Base-by-base conservation (phyloP, 2,329 filamentous ascomycete genomes). In the Teratosphaeria epicoccoides region DNA sequence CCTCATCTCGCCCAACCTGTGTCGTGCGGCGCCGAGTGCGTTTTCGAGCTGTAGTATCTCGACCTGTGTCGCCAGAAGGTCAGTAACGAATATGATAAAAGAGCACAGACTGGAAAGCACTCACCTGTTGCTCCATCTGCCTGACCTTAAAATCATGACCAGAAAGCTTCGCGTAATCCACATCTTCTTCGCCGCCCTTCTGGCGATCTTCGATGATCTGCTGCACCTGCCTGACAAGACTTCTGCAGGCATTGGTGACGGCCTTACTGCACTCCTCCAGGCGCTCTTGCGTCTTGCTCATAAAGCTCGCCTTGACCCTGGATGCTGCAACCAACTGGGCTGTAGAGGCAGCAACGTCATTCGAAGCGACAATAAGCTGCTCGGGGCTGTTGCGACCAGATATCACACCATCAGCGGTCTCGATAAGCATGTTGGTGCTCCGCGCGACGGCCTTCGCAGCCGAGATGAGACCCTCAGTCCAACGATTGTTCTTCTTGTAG, bases 401-500 rank as follows among this genome's bases (percentile, higher is more conserved):
- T 52, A 98, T 84, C 37, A 98, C 93, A 20, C 91, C 93, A 65
- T 98, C 93, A 0, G 93, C 93, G 6, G 93, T 98, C 76, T 98
- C 93, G 64, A 98, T 98, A 60, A 98, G 81, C 43, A 85, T 93
- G 73, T 96, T 97, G 10, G 93, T 98, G 14, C 89, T 94, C 1
- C 80, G 80, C 2, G 93, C 93, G 17, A 98, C 93, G 0, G 93
- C 93, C 73, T 98, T 98, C 58, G 93, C 91, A 0, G 93, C 93
- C 33, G 88, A 95, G 66, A 98, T 96, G 55, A 98, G 82, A 46
- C 93, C 93, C 66, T 98, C 93, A 0, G 93, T 98, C 93, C 93
- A 98, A 49, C 93, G 82, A 73, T 97, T 98, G 79, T 98, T 96
- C 77, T 97, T 97, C 80, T 97, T 97, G 83, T 98, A 98, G 71